Evolutionary conservation across 495 filamentous ascomycete species (phyloP).

Genomic region (Annulohypoxylon nitens): DNA sequence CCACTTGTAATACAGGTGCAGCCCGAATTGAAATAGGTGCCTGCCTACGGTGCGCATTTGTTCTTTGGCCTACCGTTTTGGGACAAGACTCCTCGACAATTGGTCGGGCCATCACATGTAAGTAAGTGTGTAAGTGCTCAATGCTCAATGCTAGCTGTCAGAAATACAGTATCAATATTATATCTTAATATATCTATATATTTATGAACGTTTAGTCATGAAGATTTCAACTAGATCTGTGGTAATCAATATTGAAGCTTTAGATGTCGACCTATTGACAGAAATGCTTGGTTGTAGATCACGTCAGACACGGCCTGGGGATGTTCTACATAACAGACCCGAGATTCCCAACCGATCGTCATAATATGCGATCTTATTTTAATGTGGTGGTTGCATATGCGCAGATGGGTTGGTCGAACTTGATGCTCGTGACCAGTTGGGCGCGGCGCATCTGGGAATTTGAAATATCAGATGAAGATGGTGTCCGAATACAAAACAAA

Average conservation of each 20-base stretch:
- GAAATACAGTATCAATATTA: constrained; percentile 11
- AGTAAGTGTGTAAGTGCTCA: constrained; percentile 17
- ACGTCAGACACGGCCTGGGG: neutral
- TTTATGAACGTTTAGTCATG: no score
- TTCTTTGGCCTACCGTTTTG: constrained; percentile 26
- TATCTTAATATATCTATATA: constrained; percentile 21
- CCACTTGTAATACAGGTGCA: neutral
- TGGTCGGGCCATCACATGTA: constrained; percentile 19
- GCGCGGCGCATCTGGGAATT: neutral
- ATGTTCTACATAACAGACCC: constrained; percentile 5
- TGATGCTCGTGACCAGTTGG: neutral
- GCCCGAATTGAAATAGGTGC: constrained; percentile 2
- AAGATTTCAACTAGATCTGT: constrained; percentile 1
- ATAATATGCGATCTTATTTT: constrained; percentile 16
- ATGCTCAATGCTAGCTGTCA: constrained; percentile 8
- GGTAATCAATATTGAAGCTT: constrained; percentile 7
- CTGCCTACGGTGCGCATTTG: neutral
- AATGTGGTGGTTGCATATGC: neutral
- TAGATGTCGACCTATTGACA: constrained; percentile 5
- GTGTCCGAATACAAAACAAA: constrained; percentile 27
- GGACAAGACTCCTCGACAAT: constrained; percentile 22
- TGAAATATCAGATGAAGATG: neutral
- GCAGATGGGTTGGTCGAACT: neutral
- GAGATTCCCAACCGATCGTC: constrained; percentile 10
- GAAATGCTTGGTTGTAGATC: constrained; percentile 19